These are phyloP conservation scores for Ascochyta clinopodiicola DNA, from an alignment of 2,329 filamentous ascomycete species.

Conservation along the genomic window DNA sequence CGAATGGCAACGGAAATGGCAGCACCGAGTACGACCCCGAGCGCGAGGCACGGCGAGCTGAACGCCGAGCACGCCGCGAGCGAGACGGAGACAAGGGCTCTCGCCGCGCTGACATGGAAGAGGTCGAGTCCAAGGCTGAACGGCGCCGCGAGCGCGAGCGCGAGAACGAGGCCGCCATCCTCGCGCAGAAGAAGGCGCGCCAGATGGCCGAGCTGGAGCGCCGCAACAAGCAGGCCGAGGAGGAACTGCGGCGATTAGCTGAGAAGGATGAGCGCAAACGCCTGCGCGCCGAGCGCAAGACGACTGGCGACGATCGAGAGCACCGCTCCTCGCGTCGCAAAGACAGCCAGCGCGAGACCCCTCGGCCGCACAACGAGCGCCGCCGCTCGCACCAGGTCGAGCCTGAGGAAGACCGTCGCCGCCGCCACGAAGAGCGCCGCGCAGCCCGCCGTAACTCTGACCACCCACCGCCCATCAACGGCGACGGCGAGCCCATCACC, in stretches of 20 bases:
- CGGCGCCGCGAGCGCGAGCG: slow-evolving; percentile 48
- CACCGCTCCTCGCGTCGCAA: slow-evolving; percentile 46
- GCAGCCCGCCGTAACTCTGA: slow-evolving; percentile 48
- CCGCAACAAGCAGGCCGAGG: slow-evolving; percentile 47
- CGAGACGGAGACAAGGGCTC: slow-evolving; percentile 46
- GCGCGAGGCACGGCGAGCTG: slow-evolving; percentile 47
- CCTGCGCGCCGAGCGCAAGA: slow-evolving; percentile 40
- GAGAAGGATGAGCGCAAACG: slow-evolving; percentile 48
- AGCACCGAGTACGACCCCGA: slow-evolving; percentile 43
- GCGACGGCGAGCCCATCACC: slow-evolving; percentile 44
- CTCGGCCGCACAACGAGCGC: slow-evolving; percentile 43
- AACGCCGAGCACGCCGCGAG: slow-evolving; percentile 38
- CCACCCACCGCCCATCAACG: slow-evolving; percentile 26
- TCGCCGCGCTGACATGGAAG: slow-evolving; percentile 43
- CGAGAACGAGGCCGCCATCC: slow-evolving; percentile 40
- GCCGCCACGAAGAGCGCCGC: slow-evolving; percentile 54
- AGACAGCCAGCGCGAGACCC: slow-evolving; percentile 39
- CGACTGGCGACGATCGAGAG: slow-evolving; percentile 40
- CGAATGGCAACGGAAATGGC: slow-evolving; percentile 37
- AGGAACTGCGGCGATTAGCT: slow-evolving; percentile 48
- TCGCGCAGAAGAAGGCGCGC: slow-evolving; percentile 47
- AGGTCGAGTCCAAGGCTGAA: slow-evolving; percentile 45
- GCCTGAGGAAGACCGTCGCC: slow-evolving; percentile 46
- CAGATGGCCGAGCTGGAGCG: slow-evolving; percentile 49
- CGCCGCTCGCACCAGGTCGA: slow-evolving; percentile 47